A percentile compares a stretch with the other conserved stretches of the same genome.
phyloP scores from a whole-genome alignment of 768 basidiomycete genomes.

The Lyophyllum semitale region DNA sequence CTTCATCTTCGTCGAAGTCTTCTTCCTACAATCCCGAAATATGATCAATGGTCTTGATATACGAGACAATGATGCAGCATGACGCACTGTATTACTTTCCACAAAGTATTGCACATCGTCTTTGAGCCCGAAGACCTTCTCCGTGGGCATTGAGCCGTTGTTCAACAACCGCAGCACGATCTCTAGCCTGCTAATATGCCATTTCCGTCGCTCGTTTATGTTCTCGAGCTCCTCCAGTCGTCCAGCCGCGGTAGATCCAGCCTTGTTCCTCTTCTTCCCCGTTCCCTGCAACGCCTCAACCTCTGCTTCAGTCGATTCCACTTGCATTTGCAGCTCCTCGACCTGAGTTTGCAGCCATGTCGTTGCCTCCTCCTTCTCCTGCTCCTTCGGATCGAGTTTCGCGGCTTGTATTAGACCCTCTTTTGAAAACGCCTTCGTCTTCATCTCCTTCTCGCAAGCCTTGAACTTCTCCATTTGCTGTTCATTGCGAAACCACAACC shows the following conservation, averaged over 20 bases:
- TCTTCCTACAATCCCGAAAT: slow-evolving; percentile 68
- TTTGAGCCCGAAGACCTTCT: slow-evolving; percentile 79
- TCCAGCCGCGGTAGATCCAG: slow-evolving; percentile 61
- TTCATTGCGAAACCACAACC: slow-evolving; percentile 22
- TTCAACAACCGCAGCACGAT: slow-evolving; percentile 91
- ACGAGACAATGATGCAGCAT: slow-evolving; percentile 6
- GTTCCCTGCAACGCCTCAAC: slow-evolving; percentile 80
- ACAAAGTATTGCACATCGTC: slow-evolving; percentile 98
- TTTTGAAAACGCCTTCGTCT: slow-evolving; percentile 99
- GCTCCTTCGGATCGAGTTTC: slow-evolving; percentile 94
- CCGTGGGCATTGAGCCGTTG: slow-evolving; percentile 85
- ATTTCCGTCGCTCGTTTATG: slow-evolving; percentile 91
- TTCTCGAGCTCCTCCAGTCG: slow-evolving; percentile 83
- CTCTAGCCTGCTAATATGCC: slow-evolving; percentile 93
- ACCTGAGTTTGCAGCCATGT: slow-evolving; percentile 87
- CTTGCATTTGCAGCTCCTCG: slow-evolving; percentile 90
- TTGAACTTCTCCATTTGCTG: slow-evolving; percentile 99
- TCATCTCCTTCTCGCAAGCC: slow-evolving; percentile 99
- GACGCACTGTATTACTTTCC: slow-evolving; percentile 88
- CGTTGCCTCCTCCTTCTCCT: slow-evolving; percentile 90
- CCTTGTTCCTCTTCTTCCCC: slow-evolving; percentile 85
- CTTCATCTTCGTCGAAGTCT: slow-evolving; percentile 95
- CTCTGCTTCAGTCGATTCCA: slow-evolving; percentile 94
- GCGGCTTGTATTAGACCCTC: slow-evolving; percentile 94
- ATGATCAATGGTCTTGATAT: slow-evolving; percentile 18